Base-by-base conservation (phyloP, 2,329 filamentous ascomycete genomes). In the Colletotrichum orchidophilum region DNA sequence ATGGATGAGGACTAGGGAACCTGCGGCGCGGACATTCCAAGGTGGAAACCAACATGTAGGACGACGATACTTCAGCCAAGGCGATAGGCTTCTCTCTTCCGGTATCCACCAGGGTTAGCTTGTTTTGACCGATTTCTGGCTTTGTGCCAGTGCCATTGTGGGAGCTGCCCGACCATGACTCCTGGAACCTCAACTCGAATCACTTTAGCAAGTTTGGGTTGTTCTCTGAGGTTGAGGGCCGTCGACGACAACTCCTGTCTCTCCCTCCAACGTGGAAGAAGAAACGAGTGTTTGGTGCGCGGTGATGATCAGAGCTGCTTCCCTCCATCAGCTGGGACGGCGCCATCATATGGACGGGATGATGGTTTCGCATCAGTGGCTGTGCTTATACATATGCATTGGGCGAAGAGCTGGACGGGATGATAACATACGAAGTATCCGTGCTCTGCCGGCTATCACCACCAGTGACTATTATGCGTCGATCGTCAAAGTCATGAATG, bases 121-220 rank as follows among this genome's bases (percentile, higher is more conserved):
- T 71, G 68, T 71, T 71, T 71, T 68, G 58, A 61, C 63, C 68
- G 64, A 63, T 71, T 53, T 68, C 64, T 68, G 59, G 46, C 64
- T 62, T 63, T 58, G 63, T n/a, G n/a, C n/a, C n/a, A n/a, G n/a
- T n/a, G n/a, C n/a, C n/a, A n/a, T n/a, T n/a, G n/a, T 50, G 52
- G 57, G 55, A 70, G 57, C 53, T 24, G 57, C 18, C 50, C 29
- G 35, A 27, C 55, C 33, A 21, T 67, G 50, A 49, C 63, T 27
- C 42, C 24, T 27, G 39, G 18, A 9, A 13, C 53, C 31, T 58
- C 33, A 12, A 31, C 21, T 27, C 18, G 27, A 31, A 15, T 59
- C 24, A 46, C 21, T 27, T 26, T 21, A n/a, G 15, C 52, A 24
- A 46, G 24, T 70, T 66, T 65, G 46, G 55, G 46, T 53, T 49